Evolutionary conservation across 2,329 filamentous ascomycete species (phyloP), one percentile per base, ranked within the genome.

Genomic region (Coniochaeta sp.): DNA sequence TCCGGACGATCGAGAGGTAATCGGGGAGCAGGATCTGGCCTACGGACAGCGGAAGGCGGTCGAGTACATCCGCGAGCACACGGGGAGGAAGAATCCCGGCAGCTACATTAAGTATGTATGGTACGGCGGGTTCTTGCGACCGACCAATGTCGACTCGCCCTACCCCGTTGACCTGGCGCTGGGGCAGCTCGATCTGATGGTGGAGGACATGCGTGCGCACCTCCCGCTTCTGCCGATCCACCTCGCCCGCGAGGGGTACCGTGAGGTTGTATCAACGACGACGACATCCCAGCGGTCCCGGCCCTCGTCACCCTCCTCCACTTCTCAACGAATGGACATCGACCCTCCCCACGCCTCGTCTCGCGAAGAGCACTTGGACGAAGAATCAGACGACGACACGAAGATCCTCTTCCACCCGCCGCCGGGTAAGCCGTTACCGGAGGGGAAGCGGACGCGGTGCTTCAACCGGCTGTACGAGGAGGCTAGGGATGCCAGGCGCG

Each of bases 351-450:
- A n/a, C n/a, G 16, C n/a, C 27, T 16, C 16, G 14, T 24, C 6
- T 4, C 59, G 54, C 7, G 60, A 64, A 22, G 51, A 57, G 3
- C 61, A 64, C 7, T n/a, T n/a, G n/a, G 55, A 58, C 13, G 53
- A 64, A 31, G 31, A n/a, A n/a, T n/a, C n/a, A n/a, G n/a, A n/a
- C n/a, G n/a, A n/a, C n/a, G n/a, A 56, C 26, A 52, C 50, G 18
- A 69, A 67, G 48, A 69, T 69, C 10, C 66, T 80, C 12, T 78
- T 79, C 56, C 72, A 77, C 22, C 71, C 78, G 2, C 76, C 76
- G 1, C 64, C 64, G 6, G 64, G 67, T 14, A 53, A 31, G 49
- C 49, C 22, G 18, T 18, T 52, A 28, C 35, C 45, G 9, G 6
- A 50, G 46, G 40, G 49, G 8, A 45, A 53, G 13, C 52, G 55